Evolutionary conservation across 2,329 filamentous ascomycete species (phyloP).

Genomic region (Fusarium sulawesiense): DNA sequence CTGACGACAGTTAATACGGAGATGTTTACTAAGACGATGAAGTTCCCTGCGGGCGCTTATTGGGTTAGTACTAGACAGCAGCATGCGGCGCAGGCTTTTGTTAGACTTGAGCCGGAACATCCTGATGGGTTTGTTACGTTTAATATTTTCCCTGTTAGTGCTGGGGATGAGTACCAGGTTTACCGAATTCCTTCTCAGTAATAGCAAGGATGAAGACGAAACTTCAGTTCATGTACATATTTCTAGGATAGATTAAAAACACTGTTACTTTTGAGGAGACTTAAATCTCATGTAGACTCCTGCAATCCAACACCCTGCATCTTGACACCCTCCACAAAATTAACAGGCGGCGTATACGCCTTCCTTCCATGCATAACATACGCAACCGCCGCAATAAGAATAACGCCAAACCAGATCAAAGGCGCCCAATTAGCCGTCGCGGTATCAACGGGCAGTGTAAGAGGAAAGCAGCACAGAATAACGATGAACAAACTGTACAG

Average conservation of each 20-base stretch:
- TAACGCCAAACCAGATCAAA: constrained; percentile 27
- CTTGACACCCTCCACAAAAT: constrained; percentile 24
- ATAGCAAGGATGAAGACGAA: background rate
- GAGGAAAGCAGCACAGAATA: constrained; percentile 27
- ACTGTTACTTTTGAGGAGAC: background rate
- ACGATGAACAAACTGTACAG: constrained; percentile 31
- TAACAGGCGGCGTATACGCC: constrained; percentile 22
- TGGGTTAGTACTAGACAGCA: constrained; percentile 49
- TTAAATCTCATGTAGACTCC: constrained; percentile 2
- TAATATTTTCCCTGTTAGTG: constrained; percentile 46
- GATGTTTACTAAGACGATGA: constrained; percentile 27
- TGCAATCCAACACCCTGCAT: constrained; percentile 17
- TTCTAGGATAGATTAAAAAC: background rate
- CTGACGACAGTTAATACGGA: constrained; percentile 42
- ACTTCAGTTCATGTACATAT: background rate
- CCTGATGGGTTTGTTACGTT: constrained; percentile 49
- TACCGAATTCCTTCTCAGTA: constrained; percentile 35
- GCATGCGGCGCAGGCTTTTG: constrained; percentile 47
- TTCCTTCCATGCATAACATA: constrained; percentile 13
- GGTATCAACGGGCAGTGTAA: constrained; percentile 15
- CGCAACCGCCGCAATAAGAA: constrained; percentile 9
- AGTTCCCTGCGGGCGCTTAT: constrained; percentile 47
- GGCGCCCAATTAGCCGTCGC: constrained; percentile 27
- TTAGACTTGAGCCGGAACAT: constrained; percentile 48
- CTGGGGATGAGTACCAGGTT: constrained; percentile 49